Percentiles rank a stretch among this genome's conserved stretches.
These are phyloP conservation scores for Backusella tuberculispora DNA, from an alignment of 192 early-diverging fungal genomes.

Conservation along the genomic window DNA sequence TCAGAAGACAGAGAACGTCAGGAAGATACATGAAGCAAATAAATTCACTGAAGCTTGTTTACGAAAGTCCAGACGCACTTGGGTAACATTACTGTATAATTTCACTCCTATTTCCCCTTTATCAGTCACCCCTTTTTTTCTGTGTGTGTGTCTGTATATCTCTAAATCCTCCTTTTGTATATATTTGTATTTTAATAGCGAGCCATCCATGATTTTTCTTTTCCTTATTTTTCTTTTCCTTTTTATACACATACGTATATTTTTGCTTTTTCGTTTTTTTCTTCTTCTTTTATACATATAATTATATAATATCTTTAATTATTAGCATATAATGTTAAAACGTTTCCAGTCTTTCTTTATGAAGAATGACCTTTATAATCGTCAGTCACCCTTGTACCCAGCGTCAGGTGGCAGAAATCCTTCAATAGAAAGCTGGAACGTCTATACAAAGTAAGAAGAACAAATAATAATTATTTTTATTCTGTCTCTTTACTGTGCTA, in stretches of 20 bases:
- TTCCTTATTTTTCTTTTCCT: background rate
- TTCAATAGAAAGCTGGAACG: conserved; percentile 18
- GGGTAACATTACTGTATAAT: background rate
- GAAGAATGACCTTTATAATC: background rate
- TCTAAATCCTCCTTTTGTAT: conserved; percentile 4
- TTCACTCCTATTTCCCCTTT: conserved; percentile 14
- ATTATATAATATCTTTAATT: background rate
- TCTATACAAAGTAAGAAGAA: conserved; percentile 9
- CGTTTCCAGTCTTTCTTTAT: conserved; percentile 14
- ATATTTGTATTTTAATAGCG: background rate
- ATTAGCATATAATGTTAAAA: conserved; percentile 5
- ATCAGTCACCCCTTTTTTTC: conserved; percentile 1
- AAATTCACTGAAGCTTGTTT: background rate
- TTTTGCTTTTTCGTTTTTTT: background rate
- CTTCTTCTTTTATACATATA: background rate
- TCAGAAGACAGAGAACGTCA: conserved; percentile 24
- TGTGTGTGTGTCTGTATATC: background rate
- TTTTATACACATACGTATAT: background rate
- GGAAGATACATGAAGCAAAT: conserved; percentile 25
- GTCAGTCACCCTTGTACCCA: background rate
- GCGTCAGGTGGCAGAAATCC: background rate
- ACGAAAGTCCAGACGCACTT: background rate
- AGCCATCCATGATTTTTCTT: background rate
- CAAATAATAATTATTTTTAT: background rate
- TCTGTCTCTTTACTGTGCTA: background rate